Evolutionary conservation across 2,329 filamentous ascomycete species (phyloP), one percentile per base, ranked within the genome.

Genomic region (Cytospora chrysosperma): DNA sequence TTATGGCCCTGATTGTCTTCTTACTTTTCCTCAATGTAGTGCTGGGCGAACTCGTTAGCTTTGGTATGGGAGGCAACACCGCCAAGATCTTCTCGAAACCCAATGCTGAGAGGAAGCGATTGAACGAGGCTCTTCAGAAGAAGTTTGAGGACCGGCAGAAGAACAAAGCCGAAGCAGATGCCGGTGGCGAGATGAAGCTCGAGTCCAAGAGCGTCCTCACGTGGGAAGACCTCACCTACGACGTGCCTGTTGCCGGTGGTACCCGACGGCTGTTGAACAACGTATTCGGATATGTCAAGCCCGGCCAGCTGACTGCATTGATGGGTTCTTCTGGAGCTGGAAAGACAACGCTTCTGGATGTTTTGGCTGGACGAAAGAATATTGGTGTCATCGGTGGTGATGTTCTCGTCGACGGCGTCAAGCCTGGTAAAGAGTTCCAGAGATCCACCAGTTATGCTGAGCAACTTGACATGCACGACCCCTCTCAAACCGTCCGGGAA

Each of bases 311-410:
- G 12, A 93, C 90, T 3, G 90, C 91, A 2, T 79, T 95, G 1
- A 93, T 95, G 89, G 91, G 91, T 47, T 88, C 88, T 8, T 92
- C 89, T 6, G 90, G 90, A n/a, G 92, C 92, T 5, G 92, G 92
- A 56, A 96, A 96, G 77, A 95, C 92, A 0, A 96, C 92, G 0
- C 79, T 96, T 0, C 79, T 96, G 3, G 91, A 96, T 70, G 90
- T 94, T 1, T 78, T 96, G 40, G 84, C 84, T 0, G 74, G 80
- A 1, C 78, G 85, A 43, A 87, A 86, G 76, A 87, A 85, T 68
- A 85, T 87, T 61, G 85, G 85, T 68, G 83, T 86, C 2, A 84
- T 88, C 47, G 69, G 72, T 0, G 85, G 85, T 47, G 81, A 85
- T 49, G 80, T 88, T 10, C 73, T 86, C 2, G 82, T 88, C 37